phyloP scores from a whole-genome alignment of 2,329 filamentous ascomycete species.

The Exserohilum rostratum region DNA sequence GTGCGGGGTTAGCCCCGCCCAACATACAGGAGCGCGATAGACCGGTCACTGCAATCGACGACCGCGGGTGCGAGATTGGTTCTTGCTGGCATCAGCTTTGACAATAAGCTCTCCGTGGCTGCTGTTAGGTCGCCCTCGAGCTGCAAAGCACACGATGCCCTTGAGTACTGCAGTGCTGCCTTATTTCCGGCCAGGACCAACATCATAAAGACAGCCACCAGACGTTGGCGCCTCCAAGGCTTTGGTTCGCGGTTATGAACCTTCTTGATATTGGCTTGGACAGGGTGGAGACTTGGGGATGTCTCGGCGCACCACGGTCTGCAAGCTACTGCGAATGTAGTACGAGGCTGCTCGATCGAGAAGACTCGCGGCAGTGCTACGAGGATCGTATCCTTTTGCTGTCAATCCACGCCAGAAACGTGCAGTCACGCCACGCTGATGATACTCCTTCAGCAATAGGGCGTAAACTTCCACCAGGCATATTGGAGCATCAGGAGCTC shows the following conservation, averaged over 20 bases:
- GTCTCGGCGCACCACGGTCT: neutral
- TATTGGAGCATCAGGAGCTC: neutral
- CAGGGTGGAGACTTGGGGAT: neutral
- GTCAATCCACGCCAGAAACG: neutral
- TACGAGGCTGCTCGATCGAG: neutral
- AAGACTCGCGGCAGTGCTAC: neutral
- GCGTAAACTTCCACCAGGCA: neutral
- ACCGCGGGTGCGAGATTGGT: neutral
- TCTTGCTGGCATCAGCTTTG: neutral
- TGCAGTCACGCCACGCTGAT: neutral
- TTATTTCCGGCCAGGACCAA: neutral
- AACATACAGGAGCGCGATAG: constrained; percentile 7
- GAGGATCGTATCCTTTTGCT: neutral
- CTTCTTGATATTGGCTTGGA: constrained; percentile 1
- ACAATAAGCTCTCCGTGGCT: neutral
- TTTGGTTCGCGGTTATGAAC: neutral
- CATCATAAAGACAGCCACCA: neutral
- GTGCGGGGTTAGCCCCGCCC: constrained; percentile 29
- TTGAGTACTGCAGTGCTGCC: neutral
- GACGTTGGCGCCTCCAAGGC: neutral
- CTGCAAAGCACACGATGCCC: neutral
- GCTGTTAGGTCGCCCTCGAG: neutral
- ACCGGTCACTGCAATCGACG: constrained; percentile 6
- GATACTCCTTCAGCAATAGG: neutral
- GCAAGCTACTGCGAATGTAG: neutral